Percentiles rank a stretch among this genome's conserved stretches.
phyloP scores from a whole-genome alignment of 306 rosid genomes.

The Vicia sativa region DNA sequence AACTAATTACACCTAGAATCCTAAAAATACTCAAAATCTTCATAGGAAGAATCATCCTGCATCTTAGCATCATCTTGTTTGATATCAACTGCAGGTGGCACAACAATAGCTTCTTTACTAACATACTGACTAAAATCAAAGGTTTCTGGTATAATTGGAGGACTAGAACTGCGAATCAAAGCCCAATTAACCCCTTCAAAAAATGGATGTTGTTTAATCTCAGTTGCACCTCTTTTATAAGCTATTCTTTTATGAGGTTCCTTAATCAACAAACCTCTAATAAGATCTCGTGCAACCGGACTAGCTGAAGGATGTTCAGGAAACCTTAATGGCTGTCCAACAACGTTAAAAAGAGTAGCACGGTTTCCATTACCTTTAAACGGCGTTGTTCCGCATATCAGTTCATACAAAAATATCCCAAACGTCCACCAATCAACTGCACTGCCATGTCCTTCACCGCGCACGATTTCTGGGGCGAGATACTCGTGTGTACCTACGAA shows the following conservation, averaged over 20 bases:
- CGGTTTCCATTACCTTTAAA: slow-evolving; percentile 78
- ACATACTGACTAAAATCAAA: slow-evolving; percentile 60
- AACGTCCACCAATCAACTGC: slow-evolving; percentile 98
- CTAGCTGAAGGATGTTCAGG: slow-evolving; percentile 65
- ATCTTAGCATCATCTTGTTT: not conserved
- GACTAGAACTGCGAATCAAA: slow-evolving; percentile 66
- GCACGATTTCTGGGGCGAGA: slow-evolving; percentile 84
- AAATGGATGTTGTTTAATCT: slow-evolving; percentile 91
- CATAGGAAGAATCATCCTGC: slow-evolving; percentile 30
- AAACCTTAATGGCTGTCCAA: slow-evolving; percentile 80
- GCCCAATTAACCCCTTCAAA: slow-evolving; percentile 94
- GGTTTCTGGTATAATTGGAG: slow-evolving; percentile 75
- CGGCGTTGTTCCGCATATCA: slow-evolving; percentile 81
- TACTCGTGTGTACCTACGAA: slow-evolving; percentile 92
- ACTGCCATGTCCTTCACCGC: slow-evolving; percentile 90
- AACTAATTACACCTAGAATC: not conserved
- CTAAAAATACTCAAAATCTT: slow-evolving; percentile 63
- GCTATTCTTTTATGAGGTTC: slow-evolving; percentile 81
- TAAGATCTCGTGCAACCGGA: slow-evolving; percentile 63
- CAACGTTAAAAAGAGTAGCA: slow-evolving; percentile 76
- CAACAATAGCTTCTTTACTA: slow-evolving; percentile 29
- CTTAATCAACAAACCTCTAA: slow-evolving; percentile 72
- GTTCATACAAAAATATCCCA: slow-evolving; percentile 83
- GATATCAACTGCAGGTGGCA: slow-evolving; percentile 13
- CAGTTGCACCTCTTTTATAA: slow-evolving; percentile 81